Base-by-base conservation (phyloP, 176 grass and related monocot genomes). In the Carex cristatella region DNA sequence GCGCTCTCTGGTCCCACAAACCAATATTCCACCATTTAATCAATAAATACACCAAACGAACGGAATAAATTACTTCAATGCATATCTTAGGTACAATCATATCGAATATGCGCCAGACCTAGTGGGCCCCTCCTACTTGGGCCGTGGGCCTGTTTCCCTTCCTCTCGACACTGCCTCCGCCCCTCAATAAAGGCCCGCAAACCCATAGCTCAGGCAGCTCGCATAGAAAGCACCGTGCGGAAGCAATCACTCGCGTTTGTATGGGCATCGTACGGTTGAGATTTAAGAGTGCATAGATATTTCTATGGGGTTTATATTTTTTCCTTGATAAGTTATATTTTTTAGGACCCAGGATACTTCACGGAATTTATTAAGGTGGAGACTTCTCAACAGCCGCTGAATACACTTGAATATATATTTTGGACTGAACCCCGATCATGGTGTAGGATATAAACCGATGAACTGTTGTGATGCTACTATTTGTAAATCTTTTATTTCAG, bases 121-220 rank as follows among this genome's bases (percentile, higher is more conserved):
- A 56, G 74, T 7, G 28, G 73, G 73, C 5, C 74, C 74, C 51
- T 8, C 13, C 12, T 78, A 56, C 74, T 57, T 78, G 74, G 48
- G 74, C 49, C 74, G 51, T 78, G 74, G 74, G 51, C 74, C 74
- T 78, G 74, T 78, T 78, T 57, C 74, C 74, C 16, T 78, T 78
- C 13, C 74, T 78, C 5, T 78, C 30, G 74, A 78, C 74, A 78
- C 6, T 14, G 2, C 30, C 74, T 78, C 51, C 74, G 12, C 49
- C 28, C 49, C 72, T 30, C 19, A 18, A 72, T 76, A 51, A 19
- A 53, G 23, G 72, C 48, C 46, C 48, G 48, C 1, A 14, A 54
- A 14, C 18, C 44, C 72, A 76, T 7, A 27, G 0, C 10, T 28
- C 14, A 9, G 38, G 2, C 1, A 9, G 38, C 16, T 38, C 38